phyloP scores from a whole-genome alignment of 2,329 filamentous ascomycete species.

The Apiospora pterosperma region DNA sequence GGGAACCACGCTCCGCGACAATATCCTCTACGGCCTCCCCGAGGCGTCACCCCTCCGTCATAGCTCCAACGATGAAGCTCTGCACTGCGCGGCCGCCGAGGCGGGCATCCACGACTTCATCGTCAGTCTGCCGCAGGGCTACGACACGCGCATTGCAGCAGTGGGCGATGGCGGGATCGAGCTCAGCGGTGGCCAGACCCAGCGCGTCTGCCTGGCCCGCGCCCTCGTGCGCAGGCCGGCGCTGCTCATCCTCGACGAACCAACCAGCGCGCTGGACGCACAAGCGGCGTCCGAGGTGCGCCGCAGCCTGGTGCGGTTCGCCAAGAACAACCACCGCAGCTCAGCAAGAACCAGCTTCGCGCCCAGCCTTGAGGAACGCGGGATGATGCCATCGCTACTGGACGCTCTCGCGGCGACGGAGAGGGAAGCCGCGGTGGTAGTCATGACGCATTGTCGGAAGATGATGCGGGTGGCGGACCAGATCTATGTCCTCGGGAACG shows the following conservation, averaged over 20 bases:
- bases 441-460: constrained; percentile 77
- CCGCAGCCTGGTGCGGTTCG: constrained; percentile 55
- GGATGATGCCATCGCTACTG: too few species aligned
- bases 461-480: constrained; percentile 71
- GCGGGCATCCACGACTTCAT: constrained; percentile 78
- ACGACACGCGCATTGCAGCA: constrained; percentile 66
- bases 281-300: constrained; percentile 64
- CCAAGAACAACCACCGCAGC: constrained; percentile 21
- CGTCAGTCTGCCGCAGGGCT: constrained; percentile 64
- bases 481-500: constrained; percentile 66
- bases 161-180: constrained; percentile 56
- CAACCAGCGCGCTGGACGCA: constrained; percentile 75
- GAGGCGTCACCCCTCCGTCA: constrained; percentile 48
- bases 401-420: too few species aligned
- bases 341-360: not conserved
- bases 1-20: constrained; percentile 63
- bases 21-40: constrained; percentile 77
- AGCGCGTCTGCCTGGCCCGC: constrained; percentile 76
- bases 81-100: constrained; percentile 46
- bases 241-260: constrained; percentile 81
- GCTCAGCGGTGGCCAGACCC: constrained; percentile 78
- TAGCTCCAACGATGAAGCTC: constrained; percentile 32
- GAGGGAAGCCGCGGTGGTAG: constrained; percentile 56
- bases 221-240: constrained; percentile 69
- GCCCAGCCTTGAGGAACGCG: too few species aligned